Evolutionary conservation across 257 asterid species (phyloP).

Genomic region (Verbascum thapsus): DNA sequence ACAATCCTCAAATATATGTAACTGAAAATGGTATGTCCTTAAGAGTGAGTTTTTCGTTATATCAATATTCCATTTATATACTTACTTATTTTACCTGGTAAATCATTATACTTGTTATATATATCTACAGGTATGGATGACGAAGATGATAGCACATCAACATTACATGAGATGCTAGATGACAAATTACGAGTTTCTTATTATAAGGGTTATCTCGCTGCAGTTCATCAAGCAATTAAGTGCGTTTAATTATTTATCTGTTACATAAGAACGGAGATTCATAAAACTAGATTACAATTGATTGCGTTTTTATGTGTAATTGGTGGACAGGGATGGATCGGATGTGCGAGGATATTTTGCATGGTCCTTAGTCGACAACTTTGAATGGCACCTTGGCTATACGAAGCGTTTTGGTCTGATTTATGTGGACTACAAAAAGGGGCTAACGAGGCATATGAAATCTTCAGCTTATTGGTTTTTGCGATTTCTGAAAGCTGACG

Average conservation of each 20-base stretch:
- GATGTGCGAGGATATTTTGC: conserved; percentile 72
- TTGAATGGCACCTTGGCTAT: conserved; percentile 71
- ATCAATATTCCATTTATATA: no score
- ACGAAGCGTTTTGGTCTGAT: conserved; percentile 60
- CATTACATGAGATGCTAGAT: conserved; percentile 48
- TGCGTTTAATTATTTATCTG: conserved; percentile 22
- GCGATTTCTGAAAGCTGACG: conserved; percentile 39
- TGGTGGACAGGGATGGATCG: conserved; percentile 58
- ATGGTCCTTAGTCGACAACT: conserved; percentile 77
- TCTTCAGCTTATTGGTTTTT: conserved; percentile 61
- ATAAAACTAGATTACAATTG: neutral
- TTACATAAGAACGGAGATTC: neutral
- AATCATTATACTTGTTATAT: conserved; percentile 6
- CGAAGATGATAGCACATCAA: conserved; percentile 36
- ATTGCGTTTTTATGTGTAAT: conserved; percentile 11
- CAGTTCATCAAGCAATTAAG: conserved; percentile 55
- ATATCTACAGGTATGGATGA: conserved; percentile 55
- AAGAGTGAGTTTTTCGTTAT: neutral
- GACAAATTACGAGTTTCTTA: conserved; percentile 49
- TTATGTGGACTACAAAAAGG: conserved; percentile 50
- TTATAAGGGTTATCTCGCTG: conserved; percentile 53
- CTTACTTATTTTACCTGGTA: neutral
- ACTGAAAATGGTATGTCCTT: conserved; percentile 55
- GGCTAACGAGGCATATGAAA: conserved; percentile 44
- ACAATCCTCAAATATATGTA: conserved; percentile 47